Conservation (phyloP, 352 stramenopile species). For the Globisporangium nunn region DNA sequence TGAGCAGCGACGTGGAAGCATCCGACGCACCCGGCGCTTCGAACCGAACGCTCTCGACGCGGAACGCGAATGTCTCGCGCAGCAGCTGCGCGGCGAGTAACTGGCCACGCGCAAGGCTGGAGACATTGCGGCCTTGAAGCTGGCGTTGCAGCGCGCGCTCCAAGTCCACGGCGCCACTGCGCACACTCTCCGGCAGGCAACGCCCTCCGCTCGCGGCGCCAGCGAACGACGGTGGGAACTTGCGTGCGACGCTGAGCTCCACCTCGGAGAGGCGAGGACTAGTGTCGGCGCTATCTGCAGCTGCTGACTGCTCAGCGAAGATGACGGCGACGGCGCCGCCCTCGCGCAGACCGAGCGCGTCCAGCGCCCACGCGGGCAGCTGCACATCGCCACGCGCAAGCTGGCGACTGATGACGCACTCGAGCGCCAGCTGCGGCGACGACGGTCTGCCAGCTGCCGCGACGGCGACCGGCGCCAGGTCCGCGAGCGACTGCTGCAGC, state of each 20-base stretch:
- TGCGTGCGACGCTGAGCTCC: slow-evolving; percentile 27
- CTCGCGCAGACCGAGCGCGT: slow-evolving; percentile 17
- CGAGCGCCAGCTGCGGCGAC: slow-evolving; percentile 17
- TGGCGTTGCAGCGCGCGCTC: slow-evolving; percentile 29
- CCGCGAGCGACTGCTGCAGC: slow-evolving; percentile 8
- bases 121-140: slow-evolving; percentile 12
- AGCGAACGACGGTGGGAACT: slow-evolving; percentile 14
- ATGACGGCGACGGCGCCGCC: slow-evolving; percentile 6
- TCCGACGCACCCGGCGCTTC: slow-evolving; percentile 1
- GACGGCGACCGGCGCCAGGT: slow-evolving; percentile 17
- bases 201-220: not conserved
- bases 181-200: slow-evolving; percentile 35
- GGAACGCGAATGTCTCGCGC: slow-evolving; percentile 45
- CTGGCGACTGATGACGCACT: slow-evolving; percentile 20
- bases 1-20: slow-evolving; percentile 4
- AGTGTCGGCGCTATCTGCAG: slow-evolving; percentile 10
- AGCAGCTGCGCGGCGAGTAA: slow-evolving; percentile 41
- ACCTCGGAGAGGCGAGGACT: slow-evolving; percentile 3
- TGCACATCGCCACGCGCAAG: slow-evolving; percentile 18
- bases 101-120: slow-evolving; percentile 10
- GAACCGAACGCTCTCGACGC: slow-evolving; percentile 15
- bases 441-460: not conserved
- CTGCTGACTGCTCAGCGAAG: not conserved
- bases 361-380: slow-evolving; percentile 44
- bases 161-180: slow-evolving; percentile 27